phyloP scores from a whole-genome alignment of 768 basidiomycete species.

The Leucosporidium scottii region DNA sequence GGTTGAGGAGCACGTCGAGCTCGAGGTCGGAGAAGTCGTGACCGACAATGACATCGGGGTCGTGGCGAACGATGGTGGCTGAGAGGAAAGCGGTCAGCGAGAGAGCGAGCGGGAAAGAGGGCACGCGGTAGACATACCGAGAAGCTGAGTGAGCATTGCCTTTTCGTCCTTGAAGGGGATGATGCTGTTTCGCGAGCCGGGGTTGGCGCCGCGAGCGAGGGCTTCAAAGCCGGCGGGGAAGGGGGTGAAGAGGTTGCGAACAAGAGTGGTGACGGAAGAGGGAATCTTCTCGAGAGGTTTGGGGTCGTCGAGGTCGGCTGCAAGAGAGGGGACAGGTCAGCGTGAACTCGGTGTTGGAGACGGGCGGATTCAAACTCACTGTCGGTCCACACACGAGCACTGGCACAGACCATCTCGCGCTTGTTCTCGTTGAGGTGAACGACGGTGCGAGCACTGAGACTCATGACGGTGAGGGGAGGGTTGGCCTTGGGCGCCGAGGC shows the following conservation, averaged over 20 bases:
- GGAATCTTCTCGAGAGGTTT: slow-evolving; percentile 81
- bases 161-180: slow-evolving; percentile 72
- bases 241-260: slow-evolving; percentile 75
- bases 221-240: slow-evolving; percentile 49
- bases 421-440: slow-evolving; percentile 91
- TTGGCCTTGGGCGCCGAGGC: slow-evolving; percentile 62
- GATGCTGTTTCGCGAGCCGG: slow-evolving; percentile 46
- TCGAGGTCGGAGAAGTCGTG: slow-evolving; percentile 92
- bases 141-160: slow-evolving; percentile 70
- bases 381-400: slow-evolving; percentile 74
- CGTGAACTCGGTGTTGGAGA: neutral
- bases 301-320: slow-evolving; percentile 83
- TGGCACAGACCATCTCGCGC: slow-evolving; percentile 82
- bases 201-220: slow-evolving; percentile 39
- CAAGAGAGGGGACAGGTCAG: neutral
- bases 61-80: slow-evolving; percentile 73
- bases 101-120: neutral
- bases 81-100: neutral
- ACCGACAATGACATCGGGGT: slow-evolving; percentile 90
- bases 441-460: slow-evolving; percentile 76
- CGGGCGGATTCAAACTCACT: slow-evolving; percentile 43
- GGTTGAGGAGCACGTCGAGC: slow-evolving; percentile 82
- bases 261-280: slow-evolving; percentile 75
- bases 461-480: slow-evolving; percentile 86
- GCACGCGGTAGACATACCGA: slow-evolving; percentile 50